Percentiles rank a stretch among this genome's conserved stretches.
Conservation (phyloP, 225 moss, liverwort and hornwort species). For the Bryoerythrophyllum caledonicum region DNA sequence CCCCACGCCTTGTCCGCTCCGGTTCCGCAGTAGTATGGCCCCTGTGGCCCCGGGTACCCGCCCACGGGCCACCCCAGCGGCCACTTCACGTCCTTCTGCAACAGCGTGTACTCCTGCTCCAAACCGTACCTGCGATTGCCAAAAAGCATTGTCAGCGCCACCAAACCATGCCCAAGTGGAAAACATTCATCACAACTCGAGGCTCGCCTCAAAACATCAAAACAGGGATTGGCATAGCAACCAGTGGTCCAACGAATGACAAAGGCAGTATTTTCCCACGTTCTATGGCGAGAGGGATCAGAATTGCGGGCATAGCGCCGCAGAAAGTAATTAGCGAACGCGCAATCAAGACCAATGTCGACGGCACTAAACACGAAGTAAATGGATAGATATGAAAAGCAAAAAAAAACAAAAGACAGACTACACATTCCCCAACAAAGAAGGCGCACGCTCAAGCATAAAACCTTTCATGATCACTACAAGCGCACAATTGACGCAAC, state of each 20-base stretch:
- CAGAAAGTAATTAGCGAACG: not conserved
- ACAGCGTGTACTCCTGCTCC: slow-evolving; percentile 74
- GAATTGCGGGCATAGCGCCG: not conserved
- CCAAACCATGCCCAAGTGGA: not conserved
- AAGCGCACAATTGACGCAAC: not conserved
- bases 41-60: slow-evolving; percentile 69
- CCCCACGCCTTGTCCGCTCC: slow-evolving; percentile 81
- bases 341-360: not conserved
- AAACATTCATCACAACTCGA: not conserved
- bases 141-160: not conserved
- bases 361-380: not conserved
- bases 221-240: not conserved
- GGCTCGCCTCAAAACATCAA: too few species aligned
- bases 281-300: not conserved
- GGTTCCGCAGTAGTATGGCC: slow-evolving; percentile 74
- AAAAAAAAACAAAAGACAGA: not conserved
- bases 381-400: not conserved
- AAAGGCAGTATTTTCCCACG: not conserved
- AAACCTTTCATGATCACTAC: not conserved
- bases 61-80: slow-evolving; percentile 73
- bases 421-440: not conserved
- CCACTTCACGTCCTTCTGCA: slow-evolving; percentile 71
- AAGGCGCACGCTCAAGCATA: not conserved
- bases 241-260: not conserved
- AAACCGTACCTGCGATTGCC: slow-evolving; percentile 41